A percentile compares a stretch with the other conserved stretches of the same genome.
Conservation (phyloP, 495 filamentous ascomycete species). For the Podospora didyma region DNA sequence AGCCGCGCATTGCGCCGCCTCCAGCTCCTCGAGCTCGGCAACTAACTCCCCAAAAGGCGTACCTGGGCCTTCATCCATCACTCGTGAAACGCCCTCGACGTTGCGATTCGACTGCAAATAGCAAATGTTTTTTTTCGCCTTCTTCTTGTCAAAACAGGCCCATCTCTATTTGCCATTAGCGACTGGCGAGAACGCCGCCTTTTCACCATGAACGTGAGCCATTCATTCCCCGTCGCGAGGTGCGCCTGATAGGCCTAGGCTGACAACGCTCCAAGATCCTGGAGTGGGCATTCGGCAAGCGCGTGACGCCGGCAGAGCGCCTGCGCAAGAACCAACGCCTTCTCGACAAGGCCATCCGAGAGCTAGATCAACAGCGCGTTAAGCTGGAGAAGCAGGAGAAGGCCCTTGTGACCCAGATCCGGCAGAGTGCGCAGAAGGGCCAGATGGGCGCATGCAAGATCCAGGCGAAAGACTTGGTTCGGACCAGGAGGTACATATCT, state of each 20-base stretch:
- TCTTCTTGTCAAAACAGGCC: neutral
- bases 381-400: slow-evolving; percentile 99
- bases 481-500: slow-evolving; percentile 69
- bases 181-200: neutral
- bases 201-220: slow-evolving; percentile 31
- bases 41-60: no score
- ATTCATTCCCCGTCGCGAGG: neutral
- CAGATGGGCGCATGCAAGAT: slow-evolving; percentile 96
- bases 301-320: slow-evolving; percentile 94
- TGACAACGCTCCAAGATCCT: slow-evolving; percentile 60
- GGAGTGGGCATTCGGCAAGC: slow-evolving; percentile 98
- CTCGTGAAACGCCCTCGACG: no score
- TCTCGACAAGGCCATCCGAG: slow-evolving; percentile 93
- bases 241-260: neutral
- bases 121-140: neutral
- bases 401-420: slow-evolving; percentile 91
- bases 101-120: no score
- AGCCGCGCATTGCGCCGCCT: no score
- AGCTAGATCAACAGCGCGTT: slow-evolving; percentile 86
- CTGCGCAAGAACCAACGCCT: slow-evolving; percentile 95
- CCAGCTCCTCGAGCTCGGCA: no score
- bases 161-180: neutral
- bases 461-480: slow-evolving; percentile 93
- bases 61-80: no score
- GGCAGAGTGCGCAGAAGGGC: slow-evolving; percentile 95